These are phyloP conservation scores for Amanita exitialis DNA, from an alignment of 768 basidiomycete species.

Conservation along the genomic window DNA sequence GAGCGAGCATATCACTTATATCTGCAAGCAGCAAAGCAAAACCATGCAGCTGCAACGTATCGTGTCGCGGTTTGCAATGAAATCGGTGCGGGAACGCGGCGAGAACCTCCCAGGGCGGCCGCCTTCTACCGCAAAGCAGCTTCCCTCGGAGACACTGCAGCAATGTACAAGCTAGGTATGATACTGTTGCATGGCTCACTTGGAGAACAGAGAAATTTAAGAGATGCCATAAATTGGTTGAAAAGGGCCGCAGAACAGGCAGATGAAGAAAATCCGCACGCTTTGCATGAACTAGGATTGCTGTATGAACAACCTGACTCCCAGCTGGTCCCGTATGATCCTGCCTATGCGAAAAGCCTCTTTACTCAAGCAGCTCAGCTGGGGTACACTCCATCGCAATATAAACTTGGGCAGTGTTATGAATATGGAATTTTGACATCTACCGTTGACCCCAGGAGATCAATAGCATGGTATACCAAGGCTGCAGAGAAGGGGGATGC, in stretches of 20 bases:
- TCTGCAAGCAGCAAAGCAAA: conserved; percentile 94
- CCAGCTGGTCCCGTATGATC: conserved; percentile 67
- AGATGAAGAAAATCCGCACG: conserved; percentile 97
- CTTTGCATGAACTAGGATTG: conserved; percentile 89
- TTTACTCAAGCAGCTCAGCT: conserved; percentile 89
- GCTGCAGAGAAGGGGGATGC: conserved; percentile 95
- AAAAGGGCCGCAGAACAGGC: conserved; percentile 94
- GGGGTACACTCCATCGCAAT: conserved; percentile 90
- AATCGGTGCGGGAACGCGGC: conserved; percentile 90
- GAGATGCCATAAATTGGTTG: conserved; percentile 93
- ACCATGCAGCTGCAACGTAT: conserved; percentile 90
- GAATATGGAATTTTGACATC: conserved; percentile 88
- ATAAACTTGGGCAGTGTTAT: conserved; percentile 91
- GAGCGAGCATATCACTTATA: conserved; percentile 97
- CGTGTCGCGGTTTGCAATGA: conserved; percentile 98
- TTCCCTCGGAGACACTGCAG: conserved; percentile 91
- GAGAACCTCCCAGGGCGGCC: conserved; percentile 81
- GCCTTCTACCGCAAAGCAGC: conserved; percentile 97
- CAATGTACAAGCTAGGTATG: conserved; percentile 99
- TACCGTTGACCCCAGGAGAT: conserved; percentile 85
- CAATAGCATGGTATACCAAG: conserved; percentile 98
- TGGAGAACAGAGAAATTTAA: conserved; percentile 73
- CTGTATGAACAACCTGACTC: conserved; percentile 68
- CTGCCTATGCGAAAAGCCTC: conserved; percentile 71
- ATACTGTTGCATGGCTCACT: conserved; percentile 80